Base-by-base conservation (phyloP, 805 yeast genomes). In the Teunomyces panamensis region DNA sequence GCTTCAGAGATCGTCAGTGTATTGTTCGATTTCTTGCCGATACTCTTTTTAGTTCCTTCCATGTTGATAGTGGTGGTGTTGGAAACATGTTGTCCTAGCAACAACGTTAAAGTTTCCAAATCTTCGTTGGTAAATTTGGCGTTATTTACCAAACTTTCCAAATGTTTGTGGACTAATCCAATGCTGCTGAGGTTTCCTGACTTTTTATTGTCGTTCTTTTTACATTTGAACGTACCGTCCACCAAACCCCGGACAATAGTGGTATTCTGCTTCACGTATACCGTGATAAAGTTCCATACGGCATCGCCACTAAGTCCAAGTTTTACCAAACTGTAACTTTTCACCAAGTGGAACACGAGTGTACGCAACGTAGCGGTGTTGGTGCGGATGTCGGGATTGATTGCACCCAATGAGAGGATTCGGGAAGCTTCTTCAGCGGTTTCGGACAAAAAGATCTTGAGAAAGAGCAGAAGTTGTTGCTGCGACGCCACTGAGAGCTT, bases 331-430 rank as follows among this genome's bases (percentile, higher is more conserved):
- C 89, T 86, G 52, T 78, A 73, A 33, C 58, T 62, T 51, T 77
- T 77, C 29, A 83, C 65, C 49, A 79, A 67, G 28, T 69, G 71
- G 46, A 85, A 78, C 3, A 85, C 77, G 27, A 71, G 65, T 5
- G 73, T 62, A 56, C 83, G 73, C 39, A 87, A 62, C 1, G 62
- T 45, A 8, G 69, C 69, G 35, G 82, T 75, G 56, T 84, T 83
- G 44, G 67, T 69, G 9, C 71, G 64, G 32, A 87, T 87, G 43
- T 84, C 89, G 3, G 84, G 83, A 56, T 87, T 87, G 44, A 83
- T 81, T 27, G 85, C 79, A 1, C 95, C 95, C 35, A 87, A 63
- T 1, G 90, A 82, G 39, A 86, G 75, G 2, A 86, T 74, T 60
- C 77, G 79, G 6, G 79, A 74, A 27, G 79, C 66, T 52, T 87